Conservation (phyloP, 78 protist genomes). For the Capsaspora owczarzaki region DNA sequence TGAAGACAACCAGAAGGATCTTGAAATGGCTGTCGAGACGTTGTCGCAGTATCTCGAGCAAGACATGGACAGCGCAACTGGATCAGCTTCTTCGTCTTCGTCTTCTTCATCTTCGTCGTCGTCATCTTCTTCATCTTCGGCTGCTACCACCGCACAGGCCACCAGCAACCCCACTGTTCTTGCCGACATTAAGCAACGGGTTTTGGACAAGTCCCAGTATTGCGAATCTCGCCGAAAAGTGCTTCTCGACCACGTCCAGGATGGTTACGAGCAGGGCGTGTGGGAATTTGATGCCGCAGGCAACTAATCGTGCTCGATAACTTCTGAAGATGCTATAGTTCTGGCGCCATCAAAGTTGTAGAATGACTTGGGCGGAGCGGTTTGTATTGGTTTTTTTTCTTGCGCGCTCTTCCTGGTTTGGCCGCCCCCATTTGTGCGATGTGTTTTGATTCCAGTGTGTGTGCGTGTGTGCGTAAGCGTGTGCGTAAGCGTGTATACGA, state of each 20-base stretch:
- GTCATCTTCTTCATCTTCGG: too few species aligned
- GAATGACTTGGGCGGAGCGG: neutral
- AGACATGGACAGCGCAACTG: too few species aligned
- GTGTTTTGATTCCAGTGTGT: neutral
- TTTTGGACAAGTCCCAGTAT: conserved; percentile 7
- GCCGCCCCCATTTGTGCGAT: neutral
- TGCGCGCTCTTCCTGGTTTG: neutral
- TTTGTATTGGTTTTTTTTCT: neutral
- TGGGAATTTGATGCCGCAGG: too few species aligned
- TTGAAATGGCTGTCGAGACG: conserved; percentile 40
- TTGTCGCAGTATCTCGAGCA: conserved; percentile 37
- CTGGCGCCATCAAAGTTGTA: too few species aligned
- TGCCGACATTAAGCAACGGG: conserved; percentile 9
- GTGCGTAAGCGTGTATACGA: neutral
- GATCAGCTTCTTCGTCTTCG: too few species aligned
- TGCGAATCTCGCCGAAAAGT: conserved; percentile 14
- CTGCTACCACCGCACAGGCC: too few species aligned
- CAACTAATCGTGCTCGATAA: too few species aligned
- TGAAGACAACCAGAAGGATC: conserved; percentile 53
- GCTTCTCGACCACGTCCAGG: conserved; percentile 13
- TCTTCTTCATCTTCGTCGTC: too few species aligned
- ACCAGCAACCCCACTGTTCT: neutral
- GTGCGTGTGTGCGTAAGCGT: neutral
- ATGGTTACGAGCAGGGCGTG: neutral
- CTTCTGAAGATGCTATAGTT: too few species aligned